A percentile compares a stretch with the other conserved stretches of the same genome.
Conservation (phyloP, 192 early-diverging fungal species). For the Ambispora gerdemannii region DNA sequence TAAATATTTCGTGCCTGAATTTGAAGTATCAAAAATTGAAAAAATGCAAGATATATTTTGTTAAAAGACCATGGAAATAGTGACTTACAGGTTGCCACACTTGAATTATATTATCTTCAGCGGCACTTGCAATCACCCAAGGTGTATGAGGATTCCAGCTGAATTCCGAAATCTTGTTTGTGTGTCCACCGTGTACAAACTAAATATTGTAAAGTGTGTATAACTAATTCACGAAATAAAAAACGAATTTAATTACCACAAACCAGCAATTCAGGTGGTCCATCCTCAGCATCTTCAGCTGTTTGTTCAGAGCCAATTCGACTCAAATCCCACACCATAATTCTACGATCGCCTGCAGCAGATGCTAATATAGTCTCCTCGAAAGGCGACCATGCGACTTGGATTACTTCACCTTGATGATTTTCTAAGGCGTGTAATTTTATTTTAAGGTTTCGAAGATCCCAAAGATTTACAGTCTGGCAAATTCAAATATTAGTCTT, state of each 20-base stretch:
- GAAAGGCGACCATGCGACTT: conserved; percentile 91
- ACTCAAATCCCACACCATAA: conserved; percentile 93
- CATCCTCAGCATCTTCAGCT: conserved; percentile 95
- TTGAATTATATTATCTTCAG: conserved; percentile 97
- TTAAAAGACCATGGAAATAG: background rate
- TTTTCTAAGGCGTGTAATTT: conserved; percentile 84
- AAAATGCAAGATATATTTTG: background rate
- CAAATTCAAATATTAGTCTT: conserved; percentile 1
- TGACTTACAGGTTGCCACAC: conserved; percentile 94
- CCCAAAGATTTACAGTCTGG: conserved; percentile 90
- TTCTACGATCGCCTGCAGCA: conserved; percentile 83
- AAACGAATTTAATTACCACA: too few species aligned
- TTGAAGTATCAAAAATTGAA: background rate
- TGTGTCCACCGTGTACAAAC: conserved; percentile 99
- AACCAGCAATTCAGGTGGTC: conserved; percentile 93
- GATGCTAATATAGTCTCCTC: conserved; percentile 89
- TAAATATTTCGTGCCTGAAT: conserved; percentile 56
- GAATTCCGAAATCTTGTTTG: conserved; percentile 93
- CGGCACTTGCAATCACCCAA: conserved; percentile 91
- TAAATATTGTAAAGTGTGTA: too few species aligned
- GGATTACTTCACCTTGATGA: conserved; percentile 89
- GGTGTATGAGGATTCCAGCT: conserved; percentile 92
- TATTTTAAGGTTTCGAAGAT: conserved; percentile 85
- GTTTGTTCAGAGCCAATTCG: conserved; percentile 94
- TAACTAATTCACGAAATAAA: too few species aligned